phyloP scores from a whole-genome alignment of 768 basidiomycete genomes.

The Psilocybe cubensis region DNA sequence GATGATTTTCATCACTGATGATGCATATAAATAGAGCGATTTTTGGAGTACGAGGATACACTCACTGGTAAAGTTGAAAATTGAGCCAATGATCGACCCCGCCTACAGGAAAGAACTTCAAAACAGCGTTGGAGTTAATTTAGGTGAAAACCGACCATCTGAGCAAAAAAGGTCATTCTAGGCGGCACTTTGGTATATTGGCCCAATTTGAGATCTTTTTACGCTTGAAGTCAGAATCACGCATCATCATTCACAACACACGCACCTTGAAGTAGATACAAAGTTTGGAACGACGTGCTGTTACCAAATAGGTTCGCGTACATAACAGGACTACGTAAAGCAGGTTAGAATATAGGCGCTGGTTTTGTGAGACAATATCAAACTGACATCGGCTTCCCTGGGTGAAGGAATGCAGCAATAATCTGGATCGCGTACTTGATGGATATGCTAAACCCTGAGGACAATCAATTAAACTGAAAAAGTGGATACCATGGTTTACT shows the following conservation, averaged over 20 bases:
- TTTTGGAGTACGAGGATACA: background rate
- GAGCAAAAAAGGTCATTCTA: slow-evolving; percentile 61
- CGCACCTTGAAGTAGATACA: slow-evolving; percentile 52
- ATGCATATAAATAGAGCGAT: background rate
- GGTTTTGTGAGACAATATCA: background rate
- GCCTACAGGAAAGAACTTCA: too few species aligned
- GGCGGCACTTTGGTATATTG: slow-evolving; percentile 71
- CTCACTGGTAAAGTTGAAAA: slow-evolving; percentile 55
- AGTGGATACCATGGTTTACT: background rate
- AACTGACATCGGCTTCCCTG: slow-evolving; percentile 48
- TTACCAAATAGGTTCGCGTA: slow-evolving; percentile 60
- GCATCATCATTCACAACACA: background rate
- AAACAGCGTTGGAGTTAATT: background rate
- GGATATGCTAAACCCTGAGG: slow-evolving; percentile 45
- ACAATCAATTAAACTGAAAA: background rate
- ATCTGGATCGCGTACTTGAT: slow-evolving; percentile 54
- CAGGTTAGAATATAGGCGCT: background rate
- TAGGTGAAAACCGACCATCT: slow-evolving; percentile 38
- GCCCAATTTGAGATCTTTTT: slow-evolving; percentile 68
- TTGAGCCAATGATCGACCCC: slow-evolving; percentile 53
- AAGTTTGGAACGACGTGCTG: slow-evolving; percentile 54
- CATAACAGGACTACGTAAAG: slow-evolving; percentile 46
- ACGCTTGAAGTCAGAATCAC: slow-evolving; percentile 19
- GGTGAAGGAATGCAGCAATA: slow-evolving; percentile 53
- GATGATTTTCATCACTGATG: slow-evolving; percentile 51